phyloP scores from a whole-genome alignment of 1,284 basidiomycete species.

The Lignosus rhinocerotis region DNA sequence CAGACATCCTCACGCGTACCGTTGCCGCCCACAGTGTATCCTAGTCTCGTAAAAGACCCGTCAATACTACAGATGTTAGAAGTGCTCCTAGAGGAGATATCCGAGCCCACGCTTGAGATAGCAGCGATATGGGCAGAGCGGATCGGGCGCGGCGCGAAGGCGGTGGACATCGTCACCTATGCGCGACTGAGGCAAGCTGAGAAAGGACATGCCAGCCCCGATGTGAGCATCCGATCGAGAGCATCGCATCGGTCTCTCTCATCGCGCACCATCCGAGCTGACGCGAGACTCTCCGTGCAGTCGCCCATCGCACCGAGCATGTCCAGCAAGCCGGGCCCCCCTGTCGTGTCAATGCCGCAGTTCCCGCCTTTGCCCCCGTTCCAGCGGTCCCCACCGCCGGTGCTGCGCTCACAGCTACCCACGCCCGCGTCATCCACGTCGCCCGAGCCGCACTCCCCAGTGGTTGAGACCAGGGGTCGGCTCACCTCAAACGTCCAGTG shows the following conservation, averaged over 20 bases:
- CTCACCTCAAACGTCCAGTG: neutral
- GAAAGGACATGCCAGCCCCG: neutral
- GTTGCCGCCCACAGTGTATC: conserved; percentile 8
- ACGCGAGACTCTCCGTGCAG: neutral
- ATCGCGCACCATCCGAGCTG: neutral
- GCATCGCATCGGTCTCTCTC: neutral
- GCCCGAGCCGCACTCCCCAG: conserved; percentile 16
- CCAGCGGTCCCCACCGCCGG: conserved; percentile 1
- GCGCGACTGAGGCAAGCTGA: conserved; percentile 2
- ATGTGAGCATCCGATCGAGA: neutral
- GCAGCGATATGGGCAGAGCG: conserved; percentile 11
- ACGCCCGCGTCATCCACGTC: conserved; percentile 18
- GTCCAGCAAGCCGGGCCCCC: neutral
- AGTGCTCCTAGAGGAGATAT: conserved; percentile 5
- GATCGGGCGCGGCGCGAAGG: conserved; percentile 1
- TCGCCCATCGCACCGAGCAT: neutral
- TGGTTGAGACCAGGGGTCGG: conserved; percentile 3
- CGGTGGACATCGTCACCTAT: conserved; percentile 12
- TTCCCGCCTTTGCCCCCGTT: neutral
- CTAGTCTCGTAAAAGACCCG: conserved; percentile 7
- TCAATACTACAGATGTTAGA: conserved; percentile 1
- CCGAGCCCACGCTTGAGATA: conserved; percentile 1
- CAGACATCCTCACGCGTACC: neutral
- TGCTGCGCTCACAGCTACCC: conserved; percentile 5
- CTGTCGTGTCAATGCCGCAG: neutral